Evolutionary conservation across 2,329 filamentous ascomycete species (phyloP).

Genomic region (Pleomassaria siparia): DNA sequence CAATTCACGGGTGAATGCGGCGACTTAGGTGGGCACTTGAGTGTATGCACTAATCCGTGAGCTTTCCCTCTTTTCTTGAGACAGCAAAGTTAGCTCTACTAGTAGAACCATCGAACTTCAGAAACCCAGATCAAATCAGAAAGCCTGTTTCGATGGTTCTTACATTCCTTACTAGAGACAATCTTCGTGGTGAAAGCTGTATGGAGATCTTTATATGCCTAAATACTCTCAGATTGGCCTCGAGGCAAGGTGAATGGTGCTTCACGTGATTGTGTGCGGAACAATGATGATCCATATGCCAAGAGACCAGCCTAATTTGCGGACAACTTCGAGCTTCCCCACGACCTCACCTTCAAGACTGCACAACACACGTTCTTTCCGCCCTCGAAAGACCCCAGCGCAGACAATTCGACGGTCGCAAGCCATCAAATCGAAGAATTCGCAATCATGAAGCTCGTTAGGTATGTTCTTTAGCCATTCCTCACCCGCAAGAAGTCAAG

Average conservation of each 20-base stretch:
- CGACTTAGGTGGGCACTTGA: no score
- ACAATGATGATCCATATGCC: not conserved
- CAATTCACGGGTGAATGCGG: no score
- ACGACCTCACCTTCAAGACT: conserved; percentile 9
- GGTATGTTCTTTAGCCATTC: conserved; percentile 18
- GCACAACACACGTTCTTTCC: not conserved
- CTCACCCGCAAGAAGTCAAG: not conserved
- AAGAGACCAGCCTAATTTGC: not conserved
- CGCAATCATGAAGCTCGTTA: conserved; percentile 40
- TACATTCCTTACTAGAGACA: no score
- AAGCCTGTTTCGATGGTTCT: no score
- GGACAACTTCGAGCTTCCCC: conserved; percentile 6
- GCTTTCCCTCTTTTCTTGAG: no score
- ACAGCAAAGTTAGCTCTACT: no score
- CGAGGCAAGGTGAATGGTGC: not conserved
- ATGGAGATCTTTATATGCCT: no score
- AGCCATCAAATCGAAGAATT: not conserved
- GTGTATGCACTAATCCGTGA: no score
- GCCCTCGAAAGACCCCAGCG: conserved; percentile 13
- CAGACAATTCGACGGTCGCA: conserved; percentile 1
- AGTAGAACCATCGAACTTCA: no score
- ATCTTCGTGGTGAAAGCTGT: no score
- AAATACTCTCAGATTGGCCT: no score
- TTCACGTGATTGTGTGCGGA: not conserved
- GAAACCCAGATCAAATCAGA: no score